phyloP scores from a whole-genome alignment of 2,329 filamentous ascomycete genomes.

The Neofusicoccum kwambonambiense region DNA sequence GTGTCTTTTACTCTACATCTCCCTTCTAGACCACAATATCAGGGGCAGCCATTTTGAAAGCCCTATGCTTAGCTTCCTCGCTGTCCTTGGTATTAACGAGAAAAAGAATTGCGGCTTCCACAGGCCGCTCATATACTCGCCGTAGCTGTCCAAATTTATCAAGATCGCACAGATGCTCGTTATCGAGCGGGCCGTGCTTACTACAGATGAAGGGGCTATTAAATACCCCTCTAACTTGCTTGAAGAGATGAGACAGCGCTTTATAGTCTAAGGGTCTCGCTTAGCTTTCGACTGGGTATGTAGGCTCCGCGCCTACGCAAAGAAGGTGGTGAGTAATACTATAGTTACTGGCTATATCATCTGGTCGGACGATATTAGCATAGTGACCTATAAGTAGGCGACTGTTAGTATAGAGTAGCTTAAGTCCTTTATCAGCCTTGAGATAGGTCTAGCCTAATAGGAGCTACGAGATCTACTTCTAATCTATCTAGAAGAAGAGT shows the following conservation, averaged over 20 bases:
- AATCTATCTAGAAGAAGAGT: no score
- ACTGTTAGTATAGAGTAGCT: no score
- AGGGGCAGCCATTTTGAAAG: conserved; percentile 23
- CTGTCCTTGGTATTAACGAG: conserved; percentile 20
- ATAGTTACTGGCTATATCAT: no score
- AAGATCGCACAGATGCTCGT: conserved; percentile 27
- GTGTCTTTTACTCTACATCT: conserved; percentile 22
- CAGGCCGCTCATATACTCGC: conserved; percentile 18
- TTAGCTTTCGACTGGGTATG: no score
- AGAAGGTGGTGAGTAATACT: no score
- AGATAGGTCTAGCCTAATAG: no score
- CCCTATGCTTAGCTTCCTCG: conserved; percentile 22
- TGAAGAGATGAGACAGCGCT: neutral
- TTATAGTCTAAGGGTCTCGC: no score
- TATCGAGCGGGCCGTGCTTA: conserved; percentile 19
- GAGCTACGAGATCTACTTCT: no score
- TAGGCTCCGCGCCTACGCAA: no score
- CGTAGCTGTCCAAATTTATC: conserved; percentile 23
- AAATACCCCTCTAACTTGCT: neutral
- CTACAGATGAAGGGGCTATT: conserved; percentile 3
- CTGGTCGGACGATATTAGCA: no score
- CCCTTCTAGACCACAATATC: conserved; percentile 23
- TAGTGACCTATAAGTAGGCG: no score
- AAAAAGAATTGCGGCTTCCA: conserved; percentile 7
- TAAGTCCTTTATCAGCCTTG: no score